A percentile compares a stretch with the other conserved stretches of the same genome.
Conservation (phyloP, 1,284 basidiomycete species). For the Irpex sp. region DNA sequence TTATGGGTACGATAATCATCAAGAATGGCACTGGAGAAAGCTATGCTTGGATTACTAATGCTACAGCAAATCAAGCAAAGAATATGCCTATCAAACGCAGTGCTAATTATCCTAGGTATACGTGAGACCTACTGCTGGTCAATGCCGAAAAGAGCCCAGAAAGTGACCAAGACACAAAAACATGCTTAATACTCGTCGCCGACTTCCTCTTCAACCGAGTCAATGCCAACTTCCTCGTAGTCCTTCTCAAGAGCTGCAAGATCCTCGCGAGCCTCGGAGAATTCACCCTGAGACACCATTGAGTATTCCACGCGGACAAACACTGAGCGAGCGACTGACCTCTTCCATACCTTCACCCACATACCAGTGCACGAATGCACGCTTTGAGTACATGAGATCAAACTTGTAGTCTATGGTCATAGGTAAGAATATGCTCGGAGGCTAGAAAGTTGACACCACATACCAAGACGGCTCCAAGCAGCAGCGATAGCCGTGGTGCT, state of each 20-base stretch:
- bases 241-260: constrained; percentile 97
- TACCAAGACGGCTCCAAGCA: constrained; percentile 90
- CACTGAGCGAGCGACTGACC: neutral
- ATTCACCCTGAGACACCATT: constrained; percentile 86
- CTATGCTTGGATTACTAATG: neutral
- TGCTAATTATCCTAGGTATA: neutral
- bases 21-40: neutral
- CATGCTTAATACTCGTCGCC: constrained; percentile 67
- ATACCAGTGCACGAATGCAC: constrained; percentile 93
- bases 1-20: too few relatives aligned
- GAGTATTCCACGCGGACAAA: neutral
- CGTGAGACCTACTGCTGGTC: neutral
- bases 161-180: neutral
- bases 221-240: constrained; percentile 93
- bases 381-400: constrained; percentile 93
- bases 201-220: constrained; percentile 84
- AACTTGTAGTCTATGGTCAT: constrained; percentile 91
- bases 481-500: constrained; percentile 93
- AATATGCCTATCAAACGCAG: neutral
- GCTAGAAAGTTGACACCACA: constrained; percentile 80
- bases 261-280: constrained; percentile 96
- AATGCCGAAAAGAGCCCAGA: neutral
- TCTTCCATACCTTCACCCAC: constrained; percentile 99
- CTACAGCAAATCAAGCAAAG: neutral
- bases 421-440: constrained; percentile 54